phyloP scores from a whole-genome alignment of 1,284 basidiomycete genomes.

The Takashimella koratensis region DNA sequence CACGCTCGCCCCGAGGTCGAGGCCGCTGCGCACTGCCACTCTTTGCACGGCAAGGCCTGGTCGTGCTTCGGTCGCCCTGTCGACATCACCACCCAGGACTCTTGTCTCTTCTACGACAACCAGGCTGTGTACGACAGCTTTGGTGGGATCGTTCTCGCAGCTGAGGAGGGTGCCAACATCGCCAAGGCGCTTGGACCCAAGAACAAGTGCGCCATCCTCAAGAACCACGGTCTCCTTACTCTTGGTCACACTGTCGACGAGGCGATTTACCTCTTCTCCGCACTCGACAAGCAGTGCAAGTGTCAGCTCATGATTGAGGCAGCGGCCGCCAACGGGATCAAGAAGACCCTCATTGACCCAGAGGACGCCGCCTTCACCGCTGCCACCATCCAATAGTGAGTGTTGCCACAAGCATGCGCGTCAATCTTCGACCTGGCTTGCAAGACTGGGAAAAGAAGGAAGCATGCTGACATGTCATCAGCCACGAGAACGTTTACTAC shows the following conservation, averaged over 20 bases:
- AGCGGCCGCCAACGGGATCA: conserved; percentile 37
- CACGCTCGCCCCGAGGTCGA: conserved; percentile 60
- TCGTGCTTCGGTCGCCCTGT: conserved; percentile 24
- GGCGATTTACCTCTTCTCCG: conserved; percentile 37
- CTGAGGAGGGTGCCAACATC: conserved; percentile 60
- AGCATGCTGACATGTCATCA: neutral
- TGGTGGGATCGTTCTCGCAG: conserved; percentile 59
- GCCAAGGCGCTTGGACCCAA: conserved; percentile 56
- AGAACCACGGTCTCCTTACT: conserved; percentile 62
- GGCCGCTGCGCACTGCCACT: conserved; percentile 65
- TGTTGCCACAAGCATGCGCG: no score
- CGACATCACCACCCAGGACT: conserved; percentile 44
- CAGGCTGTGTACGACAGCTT: conserved; percentile 49
- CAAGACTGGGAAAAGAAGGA: no score
- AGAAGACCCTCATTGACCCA: conserved; percentile 35
- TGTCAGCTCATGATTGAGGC: conserved; percentile 47
- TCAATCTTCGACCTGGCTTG: no score
- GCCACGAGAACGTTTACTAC: conserved; percentile 30
- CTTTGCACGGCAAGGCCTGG: conserved; percentile 44
- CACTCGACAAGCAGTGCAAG: conserved; percentile 45
- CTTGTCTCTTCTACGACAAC: conserved; percentile 33
- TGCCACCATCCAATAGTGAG: conserved; percentile 36
- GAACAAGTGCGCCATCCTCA: conserved; percentile 47
- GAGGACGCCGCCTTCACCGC: conserved; percentile 47
- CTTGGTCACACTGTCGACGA: conserved; percentile 48